These are phyloP conservation scores for Agrocybe pediades DNA, from an alignment of 768 basidiomycete species.

Conservation along the genomic window DNA sequence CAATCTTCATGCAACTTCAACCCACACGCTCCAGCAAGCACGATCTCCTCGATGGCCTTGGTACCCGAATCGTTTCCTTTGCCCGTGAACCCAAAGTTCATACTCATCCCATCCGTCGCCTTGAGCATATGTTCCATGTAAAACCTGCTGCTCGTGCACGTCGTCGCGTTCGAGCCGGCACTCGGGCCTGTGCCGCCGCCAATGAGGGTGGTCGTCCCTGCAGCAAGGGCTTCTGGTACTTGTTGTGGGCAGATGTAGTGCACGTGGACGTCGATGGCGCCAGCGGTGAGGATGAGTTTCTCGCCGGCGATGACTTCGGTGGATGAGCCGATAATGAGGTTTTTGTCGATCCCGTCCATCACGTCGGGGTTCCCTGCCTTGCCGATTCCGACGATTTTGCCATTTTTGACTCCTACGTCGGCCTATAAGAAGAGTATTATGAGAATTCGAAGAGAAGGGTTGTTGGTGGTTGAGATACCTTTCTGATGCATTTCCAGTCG, in stretches of 20 bases:
- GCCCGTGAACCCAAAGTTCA: constrained; percentile 95
- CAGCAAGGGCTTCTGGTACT: constrained; percentile 80
- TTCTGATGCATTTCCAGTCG: constrained; percentile 95
- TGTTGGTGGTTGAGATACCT: constrained; percentile 46
- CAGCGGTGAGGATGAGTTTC: constrained; percentile 91
- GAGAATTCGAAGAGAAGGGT: neutral
- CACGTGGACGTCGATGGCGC: constrained; percentile 88
- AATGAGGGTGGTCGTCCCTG: constrained; percentile 90
- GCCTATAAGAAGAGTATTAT: constrained; percentile 51
- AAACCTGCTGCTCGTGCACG: constrained; percentile 89
- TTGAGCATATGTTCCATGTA: constrained; percentile 91
- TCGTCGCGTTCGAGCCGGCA: constrained; percentile 89
- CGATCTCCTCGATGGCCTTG: constrained; percentile 74
- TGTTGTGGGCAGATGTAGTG: constrained; percentile 97
- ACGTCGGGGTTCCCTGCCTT: constrained; percentile 97
- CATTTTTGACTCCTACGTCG: constrained; percentile 90
- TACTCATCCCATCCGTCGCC: constrained; percentile 85
- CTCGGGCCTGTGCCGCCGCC: constrained; percentile 96
- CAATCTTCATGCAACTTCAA: constrained; percentile 98
- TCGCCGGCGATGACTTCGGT: constrained; percentile 98
- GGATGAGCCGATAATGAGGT: constrained; percentile 82
- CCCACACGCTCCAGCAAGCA: constrained; percentile 83
- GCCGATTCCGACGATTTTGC: constrained; percentile 85
- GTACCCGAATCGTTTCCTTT: constrained; percentile 92
- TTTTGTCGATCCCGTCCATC: constrained; percentile 76